A percentile compares a stretch with the other conserved stretches of the same genome.
phyloP scores from a whole-genome alignment of 192 early-diverging fungal genomes.

The Mycoemilia scoparia region DNA sequence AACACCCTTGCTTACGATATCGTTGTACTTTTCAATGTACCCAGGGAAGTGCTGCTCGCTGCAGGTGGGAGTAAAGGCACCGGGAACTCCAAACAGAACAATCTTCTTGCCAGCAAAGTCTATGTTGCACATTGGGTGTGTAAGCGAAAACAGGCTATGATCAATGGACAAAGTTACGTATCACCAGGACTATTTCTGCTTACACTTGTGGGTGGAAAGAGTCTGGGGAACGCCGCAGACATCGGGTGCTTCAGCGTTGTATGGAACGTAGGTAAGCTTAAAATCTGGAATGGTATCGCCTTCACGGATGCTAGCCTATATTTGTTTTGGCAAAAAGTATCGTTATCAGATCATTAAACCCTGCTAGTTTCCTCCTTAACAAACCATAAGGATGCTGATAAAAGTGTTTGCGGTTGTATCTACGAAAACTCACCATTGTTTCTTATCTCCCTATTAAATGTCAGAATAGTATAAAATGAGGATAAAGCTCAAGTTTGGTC shows the following conservation, averaged over 20 bases:
- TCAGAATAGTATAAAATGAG: no score
- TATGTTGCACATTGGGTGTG: no score
- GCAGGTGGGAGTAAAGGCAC: slow-evolving; percentile 51
- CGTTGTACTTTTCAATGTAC: slow-evolving; percentile 30
- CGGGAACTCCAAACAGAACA: slow-evolving; percentile 41
- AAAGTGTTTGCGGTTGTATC: no score
- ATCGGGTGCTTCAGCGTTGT: slow-evolving; percentile 31
- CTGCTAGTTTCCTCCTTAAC: no score
- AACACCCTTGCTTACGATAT: slow-evolving; percentile 49
- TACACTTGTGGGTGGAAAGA: slow-evolving; percentile 21
- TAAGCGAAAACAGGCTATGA: neutral
- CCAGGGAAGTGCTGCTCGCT: slow-evolving; percentile 47
- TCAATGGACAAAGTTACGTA: neutral
- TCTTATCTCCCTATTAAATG: no score
- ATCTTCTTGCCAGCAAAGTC: slow-evolving; percentile 34
- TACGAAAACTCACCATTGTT: no score
- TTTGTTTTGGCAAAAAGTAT: no score
- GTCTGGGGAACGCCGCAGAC: slow-evolving; percentile 21
- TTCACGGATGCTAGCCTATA: no score
- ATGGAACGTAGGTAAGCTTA: slow-evolving; percentile 32
- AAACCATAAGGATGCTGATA: no score
- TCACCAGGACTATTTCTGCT: neutral
- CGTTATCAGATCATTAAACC: no score
- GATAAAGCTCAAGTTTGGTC: no score
- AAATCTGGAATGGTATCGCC: slow-evolving; percentile 35